A percentile compares a stretch with the other conserved stretches of the same genome.
phyloP scores from a whole-genome alignment of 768 basidiomycete species.

The Tubosaeta sp. region DNA sequence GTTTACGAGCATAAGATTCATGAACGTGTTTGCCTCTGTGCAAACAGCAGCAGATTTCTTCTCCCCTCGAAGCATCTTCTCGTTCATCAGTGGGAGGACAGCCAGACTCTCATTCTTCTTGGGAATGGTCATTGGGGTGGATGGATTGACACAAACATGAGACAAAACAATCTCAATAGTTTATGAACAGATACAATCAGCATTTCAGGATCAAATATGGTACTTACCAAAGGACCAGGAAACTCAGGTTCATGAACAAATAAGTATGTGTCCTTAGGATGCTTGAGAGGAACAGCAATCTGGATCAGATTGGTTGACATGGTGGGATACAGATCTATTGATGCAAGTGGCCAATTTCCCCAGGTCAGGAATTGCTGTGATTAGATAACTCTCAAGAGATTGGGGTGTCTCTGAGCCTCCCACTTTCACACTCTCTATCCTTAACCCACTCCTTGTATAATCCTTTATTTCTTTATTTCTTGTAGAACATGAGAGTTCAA shows the following conservation, averaged over 20 bases:
- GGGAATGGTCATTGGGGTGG: too few relatives aligned
- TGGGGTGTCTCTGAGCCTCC: neutral
- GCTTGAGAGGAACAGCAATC: neutral
- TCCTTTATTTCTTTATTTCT: too few relatives aligned
- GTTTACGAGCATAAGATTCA: too few relatives aligned
- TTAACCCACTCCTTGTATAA: too few relatives aligned
- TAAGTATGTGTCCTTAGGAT: too few relatives aligned
- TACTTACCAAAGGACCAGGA: neutral
- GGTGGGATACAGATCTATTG: too few relatives aligned
- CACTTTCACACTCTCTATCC: neutral
- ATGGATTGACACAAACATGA: neutral
- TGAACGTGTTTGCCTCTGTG: too few relatives aligned
- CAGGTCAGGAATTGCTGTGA: neutral
- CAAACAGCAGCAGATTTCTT: too few relatives aligned
- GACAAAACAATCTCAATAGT: neutral
- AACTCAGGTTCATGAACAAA: neutral
- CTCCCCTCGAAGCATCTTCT: too few relatives aligned
- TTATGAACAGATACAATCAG: neutral
- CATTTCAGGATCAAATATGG: neutral
- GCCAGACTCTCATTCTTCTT: too few relatives aligned
- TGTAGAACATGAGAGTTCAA: too few relatives aligned
- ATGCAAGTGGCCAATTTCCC: neutral
- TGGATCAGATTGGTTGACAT: neutral
- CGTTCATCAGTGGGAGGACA: too few relatives aligned
- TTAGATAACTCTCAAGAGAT: neutral